Base-by-base conservation (phyloP, 2,329 filamentous ascomycete species). In the Elsinoe necatrix region DNA sequence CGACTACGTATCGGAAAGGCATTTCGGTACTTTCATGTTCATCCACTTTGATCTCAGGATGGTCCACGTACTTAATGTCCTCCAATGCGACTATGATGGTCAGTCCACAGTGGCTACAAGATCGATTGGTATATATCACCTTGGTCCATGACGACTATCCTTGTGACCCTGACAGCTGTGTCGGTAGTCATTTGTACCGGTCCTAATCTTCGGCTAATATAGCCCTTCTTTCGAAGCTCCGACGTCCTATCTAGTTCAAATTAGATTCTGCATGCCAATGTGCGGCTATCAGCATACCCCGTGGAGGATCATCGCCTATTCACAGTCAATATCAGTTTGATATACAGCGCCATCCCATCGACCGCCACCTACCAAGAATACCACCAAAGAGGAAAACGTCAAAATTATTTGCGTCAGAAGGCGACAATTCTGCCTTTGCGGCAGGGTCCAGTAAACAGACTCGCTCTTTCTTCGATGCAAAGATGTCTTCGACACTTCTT, bases 121-220 rank as follows among this genome's bases (percentile, higher is more conserved):
- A n/a, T n/a, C n/a, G n/a, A n/a, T n/a, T n/a, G n/a, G n/a, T n/a
- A n/a, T n/a, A n/a, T n/a, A n/a, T n/a, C n/a, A 95, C 91, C 80
- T 75, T 86, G 86, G 62, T 91, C 82, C 66, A 95, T 87, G 9
- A 91, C 84, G 4, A 97, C 87, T 64, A 95, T 85, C 62, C 93
- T 82, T 29, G 93, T 97, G 43, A 96, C 92, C 63, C 93, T 81
- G 52, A 96, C 93, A 3, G 93, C 93, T 18, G 93, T 98, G 70
- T 98, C 93, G 3, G 93, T 98, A 2, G 93, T 97, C 92, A 98
- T 96, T 72, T 98, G 93, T 64, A 91, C 85, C 6, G 92, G 89
- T 0, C 93, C 93, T 27, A 98, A 77, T 58, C 93, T 81, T 55
- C 93, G 84, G 58, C 92, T 90, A 58, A 85, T 78, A 65, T 95